These are phyloP conservation scores for Microstroma glucosiphilum DNA, from an alignment of 1,284 basidiomycete genomes.

Conservation along the genomic window DNA sequence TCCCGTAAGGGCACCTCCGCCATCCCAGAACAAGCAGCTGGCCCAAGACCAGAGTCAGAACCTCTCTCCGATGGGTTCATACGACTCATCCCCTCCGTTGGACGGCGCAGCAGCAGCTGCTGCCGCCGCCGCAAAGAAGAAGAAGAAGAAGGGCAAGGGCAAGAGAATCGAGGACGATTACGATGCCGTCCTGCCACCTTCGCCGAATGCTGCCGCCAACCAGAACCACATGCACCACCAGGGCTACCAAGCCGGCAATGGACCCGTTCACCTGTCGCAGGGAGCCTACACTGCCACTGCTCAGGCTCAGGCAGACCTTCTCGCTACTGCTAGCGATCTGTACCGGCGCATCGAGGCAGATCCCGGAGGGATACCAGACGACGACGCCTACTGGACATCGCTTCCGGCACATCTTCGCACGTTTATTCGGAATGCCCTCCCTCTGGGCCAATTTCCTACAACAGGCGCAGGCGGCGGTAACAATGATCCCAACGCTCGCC, in stretches of 20 bases:
- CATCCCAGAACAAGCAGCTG: not conserved
- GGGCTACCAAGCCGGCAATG: not conserved
- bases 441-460: conserved; percentile 48
- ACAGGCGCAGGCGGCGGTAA: conserved; percentile 28
- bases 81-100: not conserved
- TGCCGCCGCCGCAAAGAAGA: conserved; percentile 37
- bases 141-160: conserved; percentile 43
- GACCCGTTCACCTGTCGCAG: not conserved
- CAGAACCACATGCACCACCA: conserved; percentile 20
- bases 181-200: conserved; percentile 23
- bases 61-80: conserved; percentile 5
- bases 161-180: conserved; percentile 29
- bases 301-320: conserved; percentile 45
- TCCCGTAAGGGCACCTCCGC: not conserved
- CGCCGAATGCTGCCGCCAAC: conserved; percentile 12
- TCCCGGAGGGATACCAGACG: conserved; percentile 51
- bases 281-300: conserved; percentile 17
- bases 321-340: conserved; percentile 47
- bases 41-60: not conserved
- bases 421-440: conserved; percentile 59
- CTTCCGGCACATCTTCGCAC: conserved; percentile 58
- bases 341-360: conserved; percentile 49
- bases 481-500: conserved; percentile 36
- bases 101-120: conserved; percentile 14
- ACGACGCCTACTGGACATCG: conserved; percentile 60